These are phyloP conservation scores for Ananas comosus DNA, from an alignment of 176 grass and related monocot species.

Conservation along the genomic window DNA sequence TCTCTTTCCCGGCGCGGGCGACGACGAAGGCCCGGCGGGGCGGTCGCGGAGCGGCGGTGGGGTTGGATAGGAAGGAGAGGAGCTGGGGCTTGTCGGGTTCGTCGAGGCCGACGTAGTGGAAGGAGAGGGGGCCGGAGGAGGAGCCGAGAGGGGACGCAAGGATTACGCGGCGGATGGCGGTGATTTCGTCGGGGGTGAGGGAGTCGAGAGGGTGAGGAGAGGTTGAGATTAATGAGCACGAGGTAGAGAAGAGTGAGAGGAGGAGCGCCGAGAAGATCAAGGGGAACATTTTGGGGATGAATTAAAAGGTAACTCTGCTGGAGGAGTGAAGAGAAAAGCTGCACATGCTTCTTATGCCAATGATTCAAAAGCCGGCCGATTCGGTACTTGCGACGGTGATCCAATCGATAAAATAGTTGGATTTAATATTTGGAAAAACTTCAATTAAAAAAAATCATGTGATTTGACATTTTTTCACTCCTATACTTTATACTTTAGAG, in stretches of 20 bases:
- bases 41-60: slow-evolving; percentile 1
- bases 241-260: not conserved
- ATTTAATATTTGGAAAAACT: too few relatives aligned
- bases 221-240: not conserved
- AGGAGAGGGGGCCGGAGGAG: slow-evolving; percentile 17
- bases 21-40: slow-evolving; percentile 35
- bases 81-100: slow-evolving; percentile 58
- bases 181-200: slow-evolving; percentile 34
- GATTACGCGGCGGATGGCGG: slow-evolving; percentile 19
- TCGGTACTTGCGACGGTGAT: too few relatives aligned
- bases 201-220: slow-evolving; percentile 48
- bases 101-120: slow-evolving; percentile 84
- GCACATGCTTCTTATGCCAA: too few relatives aligned
- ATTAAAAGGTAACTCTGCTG: too few relatives aligned
- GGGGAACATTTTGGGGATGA: too few relatives aligned
- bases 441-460: too few relatives aligned
- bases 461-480: too few relatives aligned
- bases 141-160: slow-evolving; percentile 26
- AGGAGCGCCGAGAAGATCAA: not conserved
- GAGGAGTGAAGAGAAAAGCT: too few relatives aligned
- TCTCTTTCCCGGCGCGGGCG: slow-evolving; percentile 25
- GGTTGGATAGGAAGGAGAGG: slow-evolving; percentile 4
- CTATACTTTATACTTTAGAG: too few relatives aligned
- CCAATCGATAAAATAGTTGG: too few relatives aligned
- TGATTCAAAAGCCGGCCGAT: too few relatives aligned